A percentile compares a stretch with the other conserved stretches of the same genome.
Evolutionary conservation across 2,329 filamentous ascomycete genomes (phyloP).

Genomic region (Cladosporium austrohemisphaericum): DNA sequence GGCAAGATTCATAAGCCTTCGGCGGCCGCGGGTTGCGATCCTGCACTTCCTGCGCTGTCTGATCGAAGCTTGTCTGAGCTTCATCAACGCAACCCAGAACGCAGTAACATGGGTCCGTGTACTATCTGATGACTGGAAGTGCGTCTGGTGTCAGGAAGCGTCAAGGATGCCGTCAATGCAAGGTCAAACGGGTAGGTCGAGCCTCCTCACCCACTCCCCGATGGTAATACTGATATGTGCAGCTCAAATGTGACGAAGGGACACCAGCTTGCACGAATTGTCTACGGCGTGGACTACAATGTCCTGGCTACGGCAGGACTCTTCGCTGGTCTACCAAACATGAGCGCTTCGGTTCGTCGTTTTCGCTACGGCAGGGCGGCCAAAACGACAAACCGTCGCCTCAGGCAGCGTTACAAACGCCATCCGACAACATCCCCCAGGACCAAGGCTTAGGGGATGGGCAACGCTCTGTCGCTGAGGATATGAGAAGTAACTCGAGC

Average conservation of each 20-base stretch:
- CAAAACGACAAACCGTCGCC: background rate
- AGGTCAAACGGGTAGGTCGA: slow-evolving; percentile 2
- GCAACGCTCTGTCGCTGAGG: no score
- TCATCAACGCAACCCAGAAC: no score
- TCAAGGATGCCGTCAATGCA: slow-evolving; percentile 3
- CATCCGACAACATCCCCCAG: no score
- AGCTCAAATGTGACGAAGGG: slow-evolving; percentile 19
- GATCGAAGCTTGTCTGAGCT: background rate
- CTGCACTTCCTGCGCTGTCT: background rate
- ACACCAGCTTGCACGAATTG: slow-evolving; percentile 15
- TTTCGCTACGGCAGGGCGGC: no score
- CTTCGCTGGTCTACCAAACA: slow-evolving; percentile 17
- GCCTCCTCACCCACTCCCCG: background rate
- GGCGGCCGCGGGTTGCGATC: background rate
- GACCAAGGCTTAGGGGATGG: no score
- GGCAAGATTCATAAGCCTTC: background rate
- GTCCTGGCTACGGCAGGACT: slow-evolving; percentile 15
- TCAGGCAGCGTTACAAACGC: no score
- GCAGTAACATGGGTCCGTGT: no score
- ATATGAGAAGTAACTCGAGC: no score
- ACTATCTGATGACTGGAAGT: background rate
- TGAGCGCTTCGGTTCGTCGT: slow-evolving; percentile 3
- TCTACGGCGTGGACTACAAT: slow-evolving; percentile 5
- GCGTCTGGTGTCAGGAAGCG: background rate
- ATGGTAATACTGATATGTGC: background rate